Evolutionary conservation across 2,329 filamentous ascomycete species (phyloP).

Genomic region (Neonectria faginata): DNA sequence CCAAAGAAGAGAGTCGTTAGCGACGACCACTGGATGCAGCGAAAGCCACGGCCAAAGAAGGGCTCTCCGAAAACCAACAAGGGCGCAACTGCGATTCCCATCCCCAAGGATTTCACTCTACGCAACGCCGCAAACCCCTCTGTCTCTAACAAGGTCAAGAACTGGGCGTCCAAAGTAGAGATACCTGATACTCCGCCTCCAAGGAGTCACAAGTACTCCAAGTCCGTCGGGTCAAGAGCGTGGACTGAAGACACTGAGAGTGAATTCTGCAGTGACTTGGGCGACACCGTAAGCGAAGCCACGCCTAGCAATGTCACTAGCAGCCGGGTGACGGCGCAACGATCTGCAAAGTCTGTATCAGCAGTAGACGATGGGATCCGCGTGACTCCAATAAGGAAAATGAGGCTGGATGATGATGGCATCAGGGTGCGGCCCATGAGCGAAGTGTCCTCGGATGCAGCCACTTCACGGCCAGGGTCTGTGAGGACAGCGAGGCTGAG

Average conservation of each 20-base stretch:
- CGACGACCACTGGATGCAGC: constrained; percentile 82
- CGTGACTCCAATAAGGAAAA: constrained; percentile 54
- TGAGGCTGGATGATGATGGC: constrained; percentile 49
- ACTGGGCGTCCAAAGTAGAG: constrained; percentile 70
- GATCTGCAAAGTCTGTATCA: constrained; percentile 43
- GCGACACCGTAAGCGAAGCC: constrained; percentile 45
- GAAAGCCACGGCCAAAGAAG: constrained; percentile 66
- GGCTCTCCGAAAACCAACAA: constrained; percentile 53
- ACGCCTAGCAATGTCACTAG: constrained; percentile 45
- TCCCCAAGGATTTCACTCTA: constrained; percentile 70
- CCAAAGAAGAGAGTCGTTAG: constrained; percentile 94
- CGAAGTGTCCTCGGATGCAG: constrained; percentile 44
- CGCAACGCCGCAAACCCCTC: constrained; percentile 66
- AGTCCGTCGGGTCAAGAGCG: constrained; percentile 48
- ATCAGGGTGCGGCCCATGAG: constrained; percentile 48
- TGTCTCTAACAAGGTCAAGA: constrained; percentile 69
- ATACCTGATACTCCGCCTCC: constrained; percentile 55
- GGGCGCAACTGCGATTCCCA: constrained; percentile 46
- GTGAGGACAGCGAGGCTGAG: constrained; percentile 42
- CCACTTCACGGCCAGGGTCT: constrained; percentile 35
- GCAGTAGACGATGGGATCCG: constrained; percentile 58
- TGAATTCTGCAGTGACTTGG: constrained; percentile 45
- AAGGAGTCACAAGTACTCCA: constrained; percentile 53
- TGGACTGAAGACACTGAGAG: constrained; percentile 45
- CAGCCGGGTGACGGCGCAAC: constrained; percentile 36